Base-by-base conservation (phyloP, 192 early-diverging fungal species). In the Gonapodya sp. region DNA sequence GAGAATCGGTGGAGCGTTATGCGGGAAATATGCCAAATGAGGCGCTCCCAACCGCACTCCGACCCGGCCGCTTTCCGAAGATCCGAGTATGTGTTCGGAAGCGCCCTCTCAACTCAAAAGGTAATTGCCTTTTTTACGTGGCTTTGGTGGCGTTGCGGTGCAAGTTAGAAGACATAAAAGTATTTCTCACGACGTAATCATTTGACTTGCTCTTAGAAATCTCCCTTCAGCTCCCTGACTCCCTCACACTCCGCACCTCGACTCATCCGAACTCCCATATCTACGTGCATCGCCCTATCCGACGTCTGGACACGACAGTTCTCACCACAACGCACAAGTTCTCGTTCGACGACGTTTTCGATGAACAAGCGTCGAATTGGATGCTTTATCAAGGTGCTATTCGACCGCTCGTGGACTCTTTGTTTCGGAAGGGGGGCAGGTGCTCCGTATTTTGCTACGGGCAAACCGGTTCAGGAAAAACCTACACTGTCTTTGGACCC, bases 271-370 rank as follows among this genome's bases (percentile, higher is more conserved):
- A 84, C 36, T 79, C 86, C 24, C 80, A 80, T 31, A 73, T 87
- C 35, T 86, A 86, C 72, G 36, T 88, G 31, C 87, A 88, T 78
- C 86, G 87, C 79, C 86, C 87, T 16, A 87, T 86, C 73, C 46
- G 46, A 8, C 46, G 46, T 8, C 46, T 64, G 46, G 46, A 64
- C 46, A 24, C 34, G 33, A 36, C 2, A 33, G 31, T 34, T 31
- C 0, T 32, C 1, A 79, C 37, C 35, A 36, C 35, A 0, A 79
- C 37, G 37, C 37, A 79, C 37, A 8, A 24, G 46, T 64, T 64
- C 46, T 64, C 24, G 46, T 64, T 64, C 46, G 46, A 64, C 46
- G 46, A 64, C 46, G 46, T 64, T 16, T 64, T 64, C 46, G 46
- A 64, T 24, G 46, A 64, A 33, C 1, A 79, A n/a, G 0, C 1